Evolutionary conservation across 768 basidiomycete species (phyloP), one percentile per base, ranked within the genome.

Genomic region (Thelephora ganbajun): DNA sequence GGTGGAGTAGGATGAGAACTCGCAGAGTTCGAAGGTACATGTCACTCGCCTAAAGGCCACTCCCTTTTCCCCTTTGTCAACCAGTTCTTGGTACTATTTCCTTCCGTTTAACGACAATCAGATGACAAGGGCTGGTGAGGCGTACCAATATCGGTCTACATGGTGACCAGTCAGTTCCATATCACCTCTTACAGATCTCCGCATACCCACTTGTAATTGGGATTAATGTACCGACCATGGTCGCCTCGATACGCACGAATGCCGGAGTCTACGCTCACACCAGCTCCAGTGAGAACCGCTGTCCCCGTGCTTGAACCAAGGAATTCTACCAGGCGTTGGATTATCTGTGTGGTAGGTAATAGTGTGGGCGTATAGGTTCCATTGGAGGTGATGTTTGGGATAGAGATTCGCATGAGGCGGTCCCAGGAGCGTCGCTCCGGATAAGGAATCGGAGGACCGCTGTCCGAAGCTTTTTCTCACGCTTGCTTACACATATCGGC

Each of bases 191-290:
- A 9, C 26, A 30, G 26, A 9, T 30, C 26, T 30, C 9, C 26
- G 30, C 6, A 48, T 19, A 61, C 75, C 54, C 56, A 87, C 85
- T 79, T 82, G 69, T 86, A 89, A 61, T 89, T 83, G n/a, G 84
- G 86, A 57, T 90, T 87, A 77, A 86, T 77, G 63, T 90, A 90
- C 53, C 81, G 69, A 13, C 92, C 92, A 57, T 93, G 86, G 51
- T 59, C 61, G 0, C 92, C 92, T 49, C 92, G 69, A 63, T 97
- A 96, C n/a, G 92, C 91, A 54, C 89, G 71, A 51, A 98, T 94
- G 41, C 94, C 94, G 22, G 85, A 89, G 62, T 97, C 94, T 23
- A 97, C 92, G 60, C 85, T 88, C 53, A 96, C 87, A 6, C 94
- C 94, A 0, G 94, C 94, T 2, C 92, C 92, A 0, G 90, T 92